Conservation (phyloP, 305 asterid genomes). For the Fraxinus sp. region DNA sequence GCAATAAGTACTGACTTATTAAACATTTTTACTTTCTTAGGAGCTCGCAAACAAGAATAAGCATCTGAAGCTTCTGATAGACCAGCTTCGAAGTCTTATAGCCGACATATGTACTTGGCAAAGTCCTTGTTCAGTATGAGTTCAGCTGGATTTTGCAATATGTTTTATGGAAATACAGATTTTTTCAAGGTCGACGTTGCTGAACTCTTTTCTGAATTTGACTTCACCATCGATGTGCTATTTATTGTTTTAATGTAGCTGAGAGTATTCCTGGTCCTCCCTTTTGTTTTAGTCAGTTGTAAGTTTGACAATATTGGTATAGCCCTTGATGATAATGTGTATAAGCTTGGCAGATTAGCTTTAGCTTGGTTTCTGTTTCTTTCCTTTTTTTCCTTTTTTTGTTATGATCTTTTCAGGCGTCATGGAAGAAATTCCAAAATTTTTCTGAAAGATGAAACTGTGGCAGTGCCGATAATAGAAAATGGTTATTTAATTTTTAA, state of each 20-base stretch:
- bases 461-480: neutral
- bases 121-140: conserved; percentile 67
- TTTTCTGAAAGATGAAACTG: neutral
- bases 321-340: neutral
- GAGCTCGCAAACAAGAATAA: conserved; percentile 63
- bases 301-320: neutral
- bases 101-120: conserved; percentile 81
- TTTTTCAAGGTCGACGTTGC: neutral
- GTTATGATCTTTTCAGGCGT: neutral
- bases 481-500: neutral
- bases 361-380: neutral
- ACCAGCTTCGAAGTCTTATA: conserved; percentile 68
- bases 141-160: conserved; percentile 1
- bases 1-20: neutral
- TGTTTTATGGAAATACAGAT: neutral
- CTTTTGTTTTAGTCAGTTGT: neutral
- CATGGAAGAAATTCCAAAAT: neutral
- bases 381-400: neutral
- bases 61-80: conserved; percentile 61
- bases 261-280: neutral
- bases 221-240: neutral
- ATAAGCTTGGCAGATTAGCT: neutral
- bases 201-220: neutral
- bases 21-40: conserved; percentile 31
- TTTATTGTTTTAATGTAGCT: neutral